Conservation (phyloP, 345 rosid genomes). For the Populus deltoides region DNA sequence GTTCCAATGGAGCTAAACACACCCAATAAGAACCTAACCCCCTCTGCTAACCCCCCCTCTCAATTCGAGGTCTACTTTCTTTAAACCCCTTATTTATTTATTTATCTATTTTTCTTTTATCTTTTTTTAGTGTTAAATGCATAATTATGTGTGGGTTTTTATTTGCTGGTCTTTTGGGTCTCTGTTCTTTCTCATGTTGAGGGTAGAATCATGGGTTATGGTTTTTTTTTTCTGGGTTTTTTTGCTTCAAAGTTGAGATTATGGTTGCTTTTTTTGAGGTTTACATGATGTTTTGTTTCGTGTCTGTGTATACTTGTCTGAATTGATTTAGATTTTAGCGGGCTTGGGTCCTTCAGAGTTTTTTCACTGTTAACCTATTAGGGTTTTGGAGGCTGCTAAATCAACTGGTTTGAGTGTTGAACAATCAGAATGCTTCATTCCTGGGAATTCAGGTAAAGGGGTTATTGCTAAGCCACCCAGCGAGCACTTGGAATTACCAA, state of each 20-base stretch:
- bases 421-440: slow-evolving; percentile 16
- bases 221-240: not conserved
- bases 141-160: no score
- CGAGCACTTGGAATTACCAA: slow-evolving; percentile 30
- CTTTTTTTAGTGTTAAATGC: no score
- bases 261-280: not conserved
- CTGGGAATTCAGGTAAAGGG: slow-evolving; percentile 21
- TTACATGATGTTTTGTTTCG: not conserved
- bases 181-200: not conserved
- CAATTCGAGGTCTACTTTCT: not conserved
- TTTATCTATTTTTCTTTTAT: no score
- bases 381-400: slow-evolving; percentile 17
- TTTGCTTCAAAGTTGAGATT: not conserved
- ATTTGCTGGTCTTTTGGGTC: not conserved
- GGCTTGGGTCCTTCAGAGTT: not conserved
- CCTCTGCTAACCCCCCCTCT: slow-evolving; percentile 32
- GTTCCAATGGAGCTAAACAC: slow-evolving; percentile 44
- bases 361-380: not conserved
- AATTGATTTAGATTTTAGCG: not conserved
- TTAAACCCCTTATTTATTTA: not conserved
- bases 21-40: slow-evolving; percentile 48
- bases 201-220: not conserved
- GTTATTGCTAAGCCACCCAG: slow-evolving; percentile 18
- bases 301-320: no score
- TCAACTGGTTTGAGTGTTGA: slow-evolving; percentile 17